Percentiles rank a stretch among this genome's conserved stretches.
These are phyloP conservation scores for Penicillium sp. DNA, from an alignment of 2,329 filamentous ascomycete genomes.

Conservation along the genomic window DNA sequence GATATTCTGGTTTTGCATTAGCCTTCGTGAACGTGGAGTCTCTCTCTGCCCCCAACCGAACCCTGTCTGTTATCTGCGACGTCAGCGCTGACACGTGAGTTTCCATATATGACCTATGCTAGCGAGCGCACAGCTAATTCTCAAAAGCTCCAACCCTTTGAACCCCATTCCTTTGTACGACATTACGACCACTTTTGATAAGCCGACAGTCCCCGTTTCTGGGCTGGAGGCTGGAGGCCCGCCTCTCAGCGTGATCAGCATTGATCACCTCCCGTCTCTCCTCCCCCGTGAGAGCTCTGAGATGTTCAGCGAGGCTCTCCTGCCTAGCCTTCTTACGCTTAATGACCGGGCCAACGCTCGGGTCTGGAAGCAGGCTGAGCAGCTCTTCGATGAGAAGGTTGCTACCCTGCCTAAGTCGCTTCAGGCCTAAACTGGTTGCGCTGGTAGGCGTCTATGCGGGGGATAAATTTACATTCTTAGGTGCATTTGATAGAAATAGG, in stretches of 20 bases:
- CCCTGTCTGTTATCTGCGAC: conserved; percentile 71
- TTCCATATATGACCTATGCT: conserved; percentile 24
- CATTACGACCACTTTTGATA: conserved; percentile 75
- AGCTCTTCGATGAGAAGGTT: conserved; percentile 76
- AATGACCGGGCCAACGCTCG: conserved; percentile 61
- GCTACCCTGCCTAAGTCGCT: conserved; percentile 50
- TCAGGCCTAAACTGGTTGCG: conserved; percentile 9
- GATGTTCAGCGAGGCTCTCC: conserved; percentile 67
- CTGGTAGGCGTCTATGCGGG: neutral
- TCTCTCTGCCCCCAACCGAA: conserved; percentile 59
- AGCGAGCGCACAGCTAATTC: conserved; percentile 1
- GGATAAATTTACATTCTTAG: conserved; percentile 11
- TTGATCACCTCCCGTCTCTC: conserved; percentile 75
- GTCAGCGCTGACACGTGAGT: conserved; percentile 46
- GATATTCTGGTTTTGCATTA: neutral
- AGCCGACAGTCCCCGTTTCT: conserved; percentile 71
- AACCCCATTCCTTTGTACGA: conserved; percentile 63
- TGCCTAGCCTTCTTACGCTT: conserved; percentile 67
- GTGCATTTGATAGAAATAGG: conserved; percentile 13
- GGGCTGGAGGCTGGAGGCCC: conserved; percentile 44
- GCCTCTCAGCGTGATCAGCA: conserved; percentile 70
- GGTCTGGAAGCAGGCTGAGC: conserved; percentile 80
- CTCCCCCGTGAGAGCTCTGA: conserved; percentile 80
- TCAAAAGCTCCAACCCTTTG: conserved; percentile 39
- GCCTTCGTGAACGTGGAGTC: conserved; percentile 65